Conservation (phyloP, 148 eudicot genomes). For the Vaccinium corymbosum region DNA sequence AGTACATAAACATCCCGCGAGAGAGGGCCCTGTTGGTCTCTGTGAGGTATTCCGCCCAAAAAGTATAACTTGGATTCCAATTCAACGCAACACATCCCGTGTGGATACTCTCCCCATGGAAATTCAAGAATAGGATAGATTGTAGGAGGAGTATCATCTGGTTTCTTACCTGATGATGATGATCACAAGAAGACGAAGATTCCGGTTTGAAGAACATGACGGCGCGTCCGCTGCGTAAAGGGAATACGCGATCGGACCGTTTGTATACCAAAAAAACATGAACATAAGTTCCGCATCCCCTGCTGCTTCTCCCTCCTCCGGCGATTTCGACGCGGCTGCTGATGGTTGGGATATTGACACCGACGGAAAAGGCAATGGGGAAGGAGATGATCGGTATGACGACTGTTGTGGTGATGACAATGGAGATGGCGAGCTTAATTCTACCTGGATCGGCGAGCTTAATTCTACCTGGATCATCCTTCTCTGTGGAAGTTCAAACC, state of each 20-base stretch:
- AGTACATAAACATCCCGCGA: background rate
- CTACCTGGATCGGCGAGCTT: no score
- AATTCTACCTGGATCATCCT: no score
- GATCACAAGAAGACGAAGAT: background rate
- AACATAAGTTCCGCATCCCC: background rate
- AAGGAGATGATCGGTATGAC: background rate
- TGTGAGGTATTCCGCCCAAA: background rate
- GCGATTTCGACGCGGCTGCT: background rate
- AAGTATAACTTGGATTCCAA: background rate
- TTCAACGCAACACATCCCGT: background rate
- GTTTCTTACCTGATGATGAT: background rate
- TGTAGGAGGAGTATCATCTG: no score
- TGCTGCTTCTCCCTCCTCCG: background rate
- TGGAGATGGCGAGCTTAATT: no score
- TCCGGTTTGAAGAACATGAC: background rate
- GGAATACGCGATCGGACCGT: background rate
- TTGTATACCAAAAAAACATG: background rate
- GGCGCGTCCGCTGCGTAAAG: background rate
- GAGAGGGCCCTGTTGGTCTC: background rate
- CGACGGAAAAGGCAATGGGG: background rate
- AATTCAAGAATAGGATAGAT: background rate
- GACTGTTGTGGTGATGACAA: no score
- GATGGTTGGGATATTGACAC: background rate
- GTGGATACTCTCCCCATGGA: background rate
- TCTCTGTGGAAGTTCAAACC: no score